Evolutionary conservation across 495 filamentous ascomycete genomes (phyloP).

Genomic region (Aspergillus bridgeri): DNA sequence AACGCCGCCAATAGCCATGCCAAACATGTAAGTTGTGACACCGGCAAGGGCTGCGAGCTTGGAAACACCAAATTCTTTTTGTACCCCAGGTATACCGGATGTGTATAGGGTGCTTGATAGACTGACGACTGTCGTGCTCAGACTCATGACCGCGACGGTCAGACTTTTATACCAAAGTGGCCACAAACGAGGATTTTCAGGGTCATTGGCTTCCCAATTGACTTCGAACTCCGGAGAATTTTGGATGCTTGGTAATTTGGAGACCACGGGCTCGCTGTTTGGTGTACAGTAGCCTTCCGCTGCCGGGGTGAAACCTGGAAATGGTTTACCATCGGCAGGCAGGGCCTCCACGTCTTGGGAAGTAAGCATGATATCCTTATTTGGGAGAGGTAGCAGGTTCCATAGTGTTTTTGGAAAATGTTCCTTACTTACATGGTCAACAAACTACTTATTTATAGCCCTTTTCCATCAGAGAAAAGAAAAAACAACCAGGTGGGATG

Average conservation of each 20-base stretch:
- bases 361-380: no score
- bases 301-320: no score
- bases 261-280: constrained; percentile 8
- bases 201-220: constrained; percentile 6
- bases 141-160: constrained; percentile 14
- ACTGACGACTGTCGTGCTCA: constrained; percentile 18
- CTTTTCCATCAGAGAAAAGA: no score
- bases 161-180: constrained; percentile 17
- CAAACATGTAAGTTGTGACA: constrained; percentile 62
- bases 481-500: no score
- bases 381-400: no score
- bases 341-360: no score
- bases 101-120: constrained; percentile 17
- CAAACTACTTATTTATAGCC: no score
- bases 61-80: constrained; percentile 56
- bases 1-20: constrained; percentile 64
- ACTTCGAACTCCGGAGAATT: constrained; percentile 14
- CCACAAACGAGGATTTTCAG: constrained; percentile 17
- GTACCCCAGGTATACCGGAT: constrained; percentile 12
- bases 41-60: constrained; percentile 63
- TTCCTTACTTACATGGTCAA: no score
- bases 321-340: no score
- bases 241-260: constrained; percentile 9
- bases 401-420: no score
- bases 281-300: no score